These are phyloP conservation scores for Pseudonectria buxi DNA, from an alignment of 2,329 filamentous ascomycete genomes.

Conservation along the genomic window DNA sequence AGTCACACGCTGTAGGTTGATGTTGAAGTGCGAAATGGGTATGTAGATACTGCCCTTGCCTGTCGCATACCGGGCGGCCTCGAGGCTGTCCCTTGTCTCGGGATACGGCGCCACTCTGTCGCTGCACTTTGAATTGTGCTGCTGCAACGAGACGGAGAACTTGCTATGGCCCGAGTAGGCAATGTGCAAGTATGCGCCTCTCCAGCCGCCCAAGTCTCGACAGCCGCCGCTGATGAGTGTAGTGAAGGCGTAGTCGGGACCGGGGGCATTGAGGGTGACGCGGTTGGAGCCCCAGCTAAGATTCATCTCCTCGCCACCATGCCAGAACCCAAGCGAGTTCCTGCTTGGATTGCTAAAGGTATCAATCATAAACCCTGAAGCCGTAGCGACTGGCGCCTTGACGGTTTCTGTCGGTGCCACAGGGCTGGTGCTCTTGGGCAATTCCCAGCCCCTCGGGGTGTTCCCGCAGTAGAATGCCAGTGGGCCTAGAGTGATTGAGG, in stretches of 20 bases:
- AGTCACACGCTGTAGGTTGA: slow-evolving; percentile 48
- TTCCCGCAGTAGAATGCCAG: slow-evolving; percentile 53
- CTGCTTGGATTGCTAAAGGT: slow-evolving; percentile 44
- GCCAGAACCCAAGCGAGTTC: slow-evolving; percentile 59
- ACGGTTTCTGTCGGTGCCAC: slow-evolving; percentile 40
- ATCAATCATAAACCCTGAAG: slow-evolving; percentile 51
- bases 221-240: slow-evolving; percentile 41
- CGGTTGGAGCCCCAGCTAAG: slow-evolving; percentile 44
- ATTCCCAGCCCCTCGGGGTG: slow-evolving; percentile 41
- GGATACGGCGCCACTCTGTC: slow-evolving; percentile 51
- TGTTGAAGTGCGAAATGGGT: slow-evolving; percentile 58
- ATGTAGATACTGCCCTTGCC: slow-evolving; percentile 58
- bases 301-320: slow-evolving; percentile 56
- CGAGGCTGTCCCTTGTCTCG: slow-evolving; percentile 61
- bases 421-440: slow-evolving; percentile 33
- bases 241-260: slow-evolving; percentile 51
- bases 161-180: slow-evolving; percentile 54
- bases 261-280: slow-evolving; percentile 36
- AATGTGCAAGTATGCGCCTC: slow-evolving; percentile 57
- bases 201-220: slow-evolving; percentile 48
- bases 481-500: slow-evolving; percentile 46
- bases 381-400: slow-evolving; percentile 41
- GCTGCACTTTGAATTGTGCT: slow-evolving; percentile 58
- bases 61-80: slow-evolving; percentile 51
- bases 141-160: slow-evolving; percentile 59